Conservation (phyloP, 768 basidiomycete genomes). For the Inosperma sp. region DNA sequence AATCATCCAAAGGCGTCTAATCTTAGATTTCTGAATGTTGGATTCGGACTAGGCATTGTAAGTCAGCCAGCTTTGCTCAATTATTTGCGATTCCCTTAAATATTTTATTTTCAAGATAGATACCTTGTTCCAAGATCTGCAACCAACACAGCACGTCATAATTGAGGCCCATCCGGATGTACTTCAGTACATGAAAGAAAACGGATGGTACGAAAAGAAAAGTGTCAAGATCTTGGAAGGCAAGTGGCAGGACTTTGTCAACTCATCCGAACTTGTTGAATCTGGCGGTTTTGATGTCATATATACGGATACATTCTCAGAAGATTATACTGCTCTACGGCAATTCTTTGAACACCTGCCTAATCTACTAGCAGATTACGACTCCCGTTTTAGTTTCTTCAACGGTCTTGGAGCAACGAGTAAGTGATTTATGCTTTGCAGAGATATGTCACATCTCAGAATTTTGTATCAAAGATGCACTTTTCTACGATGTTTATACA, state of each 20-base stretch:
- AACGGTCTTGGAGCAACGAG: slow-evolving; percentile 96
- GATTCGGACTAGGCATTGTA: slow-evolving; percentile 92
- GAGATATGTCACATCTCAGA: slow-evolving; percentile 6
- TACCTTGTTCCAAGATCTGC: slow-evolving; percentile 64
- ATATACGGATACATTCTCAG: slow-evolving; percentile 93
- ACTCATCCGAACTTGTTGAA: slow-evolving; percentile 49
- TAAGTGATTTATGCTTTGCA: slow-evolving; percentile 32
- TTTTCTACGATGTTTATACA: slow-evolving; percentile 91
- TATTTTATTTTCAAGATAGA: slow-evolving; percentile 59
- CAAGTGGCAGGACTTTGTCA: slow-evolving; percentile 89
- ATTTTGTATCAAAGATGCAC: slow-evolving; percentile 50
- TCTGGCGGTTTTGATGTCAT: slow-evolving; percentile 82
- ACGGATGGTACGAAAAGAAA: slow-evolving; percentile 73
- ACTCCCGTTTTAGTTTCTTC: slow-evolving; percentile 90
- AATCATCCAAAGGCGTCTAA: slow-evolving; percentile 45
- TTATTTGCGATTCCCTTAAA: background rate
- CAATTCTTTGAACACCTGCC: slow-evolving; percentile 80
- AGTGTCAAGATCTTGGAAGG: slow-evolving; percentile 82
- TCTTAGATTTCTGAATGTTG: slow-evolving; percentile 79
- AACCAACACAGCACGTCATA: slow-evolving; percentile 72
- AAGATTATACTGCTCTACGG: slow-evolving; percentile 75
- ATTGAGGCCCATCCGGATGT: slow-evolving; percentile 95
- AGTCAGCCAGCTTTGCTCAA: slow-evolving; percentile 24
- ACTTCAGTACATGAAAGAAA: slow-evolving; percentile 68
- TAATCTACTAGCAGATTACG: slow-evolving; percentile 65